phyloP scores from a whole-genome alignment of 768 basidiomycete genomes.

The Xerocomus brunneocitrinus region DNA sequence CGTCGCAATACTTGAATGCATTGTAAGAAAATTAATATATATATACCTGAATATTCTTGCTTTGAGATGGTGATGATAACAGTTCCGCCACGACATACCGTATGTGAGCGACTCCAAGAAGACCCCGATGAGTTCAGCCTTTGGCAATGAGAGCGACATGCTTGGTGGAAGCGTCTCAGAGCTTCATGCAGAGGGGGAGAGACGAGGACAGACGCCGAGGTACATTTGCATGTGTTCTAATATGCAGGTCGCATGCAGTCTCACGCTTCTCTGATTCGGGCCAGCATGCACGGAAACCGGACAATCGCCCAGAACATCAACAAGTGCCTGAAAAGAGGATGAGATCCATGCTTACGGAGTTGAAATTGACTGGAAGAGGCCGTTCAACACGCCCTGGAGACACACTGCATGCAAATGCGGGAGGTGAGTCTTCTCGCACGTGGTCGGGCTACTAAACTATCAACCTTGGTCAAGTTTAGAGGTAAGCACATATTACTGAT shows the following conservation, averaged over 20 bases:
- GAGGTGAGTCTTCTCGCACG: background rate
- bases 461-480: background rate
- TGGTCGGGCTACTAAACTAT: background rate
- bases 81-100: background rate
- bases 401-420: background rate
- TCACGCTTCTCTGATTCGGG: background rate
- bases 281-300: background rate
- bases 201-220: background rate
- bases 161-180: background rate
- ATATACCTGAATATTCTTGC: background rate
- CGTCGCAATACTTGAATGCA: background rate
- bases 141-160: background rate
- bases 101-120: slow-evolving; percentile 1
- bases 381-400: background rate
- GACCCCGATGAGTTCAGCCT: slow-evolving; percentile 1
- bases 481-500: background rate
- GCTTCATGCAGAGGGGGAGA: background rate
- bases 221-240: background rate
- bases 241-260: background rate
- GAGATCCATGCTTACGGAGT: background rate
- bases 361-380: background rate
- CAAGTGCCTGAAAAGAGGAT: background rate
- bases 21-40: background rate
- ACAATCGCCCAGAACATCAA: background rate
- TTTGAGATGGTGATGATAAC: background rate